These are phyloP conservation scores for Auriscalpium orientale DNA, from an alignment of 768 basidiomycete genomes.

Conservation along the genomic window DNA sequence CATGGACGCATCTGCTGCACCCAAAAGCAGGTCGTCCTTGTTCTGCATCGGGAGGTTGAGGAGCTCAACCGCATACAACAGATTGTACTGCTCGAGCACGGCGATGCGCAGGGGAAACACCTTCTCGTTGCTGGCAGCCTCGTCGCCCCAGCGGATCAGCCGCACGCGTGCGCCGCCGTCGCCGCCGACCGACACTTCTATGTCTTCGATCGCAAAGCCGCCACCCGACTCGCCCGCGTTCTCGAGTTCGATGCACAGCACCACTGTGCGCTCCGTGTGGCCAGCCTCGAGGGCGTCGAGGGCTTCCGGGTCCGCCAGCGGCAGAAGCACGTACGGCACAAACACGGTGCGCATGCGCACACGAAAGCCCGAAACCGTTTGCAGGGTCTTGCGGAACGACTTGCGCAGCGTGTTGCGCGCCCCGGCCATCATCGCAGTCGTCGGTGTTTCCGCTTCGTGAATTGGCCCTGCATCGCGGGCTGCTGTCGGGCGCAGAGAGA, in stretches of 20 bases:
- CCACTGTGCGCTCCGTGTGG: slow-evolving; percentile 75
- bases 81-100: slow-evolving; percentile 74
- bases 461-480: slow-evolving; percentile 32
- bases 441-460: slow-evolving; percentile 31
- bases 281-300: slow-evolving; percentile 50
- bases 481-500: slow-evolving; percentile 54
- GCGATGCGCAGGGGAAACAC: slow-evolving; percentile 67
- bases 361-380: slow-evolving; percentile 74
- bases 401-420: slow-evolving; percentile 71
- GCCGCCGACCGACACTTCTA: slow-evolving; percentile 62
- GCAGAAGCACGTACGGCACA: slow-evolving; percentile 72
- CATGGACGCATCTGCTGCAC: slow-evolving; percentile 13
- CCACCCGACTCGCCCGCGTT: slow-evolving; percentile 61
- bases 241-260: slow-evolving; percentile 88
- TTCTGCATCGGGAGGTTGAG: slow-evolving; percentile 54
- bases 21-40: slow-evolving; percentile 25
- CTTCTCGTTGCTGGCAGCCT: slow-evolving; percentile 25
- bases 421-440: neutral
- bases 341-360: slow-evolving; percentile 95
- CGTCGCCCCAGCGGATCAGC: slow-evolving; percentile 44
- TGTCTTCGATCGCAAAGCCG: slow-evolving; percentile 69
- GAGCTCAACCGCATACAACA: slow-evolving; percentile 86
- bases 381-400: slow-evolving; percentile 74
- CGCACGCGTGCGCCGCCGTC: slow-evolving; percentile 49
- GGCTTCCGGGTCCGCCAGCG: slow-evolving; percentile 26